phyloP scores from a whole-genome alignment of 2,329 filamentous ascomycete genomes.

The Talaromyces marneffei region DNA sequence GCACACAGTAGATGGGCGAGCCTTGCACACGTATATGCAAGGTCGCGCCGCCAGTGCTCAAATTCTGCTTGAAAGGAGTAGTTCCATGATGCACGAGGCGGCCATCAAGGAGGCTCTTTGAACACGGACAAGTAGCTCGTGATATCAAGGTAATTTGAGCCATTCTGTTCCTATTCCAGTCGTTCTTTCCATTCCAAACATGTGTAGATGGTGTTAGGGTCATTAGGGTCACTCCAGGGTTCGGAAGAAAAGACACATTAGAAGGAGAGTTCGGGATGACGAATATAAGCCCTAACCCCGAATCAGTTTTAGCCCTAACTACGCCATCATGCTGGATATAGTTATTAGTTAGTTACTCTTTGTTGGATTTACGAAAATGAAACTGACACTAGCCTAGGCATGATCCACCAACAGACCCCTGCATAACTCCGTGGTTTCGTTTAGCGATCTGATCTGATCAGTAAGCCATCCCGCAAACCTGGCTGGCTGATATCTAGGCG shows the following conservation, averaged over 20 bases:
- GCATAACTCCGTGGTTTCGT: background rate
- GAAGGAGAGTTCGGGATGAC: background rate
- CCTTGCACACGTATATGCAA: conserved; percentile 7
- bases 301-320: background rate
- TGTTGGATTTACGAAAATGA: background rate
- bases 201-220: background rate
- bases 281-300: background rate
- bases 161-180: background rate
- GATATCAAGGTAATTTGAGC: conserved; percentile 4
- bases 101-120: conserved; percentile 1
- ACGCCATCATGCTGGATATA: too few relatives aligned
- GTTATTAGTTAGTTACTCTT: too few relatives aligned
- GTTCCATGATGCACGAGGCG: background rate
- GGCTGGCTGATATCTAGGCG: background rate
- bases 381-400: too few relatives aligned
- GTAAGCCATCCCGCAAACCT: background rate
- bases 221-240: background rate
- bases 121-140: conserved; percentile 13
- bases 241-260: background rate
- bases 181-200: background rate
- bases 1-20: conserved; percentile 4
- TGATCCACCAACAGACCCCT: background rate
- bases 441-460: background rate
- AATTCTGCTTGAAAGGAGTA: conserved; percentile 9
- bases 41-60: conserved; percentile 8